Percentiles rank a stretch among this genome's conserved stretches.
phyloP scores from a whole-genome alignment of 495 filamentous ascomycete species.

The Talaromyces liani region DNA sequence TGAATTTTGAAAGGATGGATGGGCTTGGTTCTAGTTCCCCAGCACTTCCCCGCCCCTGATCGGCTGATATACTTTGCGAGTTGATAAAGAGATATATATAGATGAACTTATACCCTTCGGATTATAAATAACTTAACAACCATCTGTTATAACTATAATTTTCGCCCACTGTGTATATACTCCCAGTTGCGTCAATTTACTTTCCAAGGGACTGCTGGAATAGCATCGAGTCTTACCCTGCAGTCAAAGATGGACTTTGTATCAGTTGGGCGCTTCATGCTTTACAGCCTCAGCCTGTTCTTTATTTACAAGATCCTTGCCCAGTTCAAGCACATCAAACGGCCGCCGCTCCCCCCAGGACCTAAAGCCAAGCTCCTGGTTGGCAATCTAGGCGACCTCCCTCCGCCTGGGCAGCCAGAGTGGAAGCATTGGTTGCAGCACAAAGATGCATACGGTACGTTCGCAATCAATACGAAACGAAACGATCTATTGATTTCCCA shows the following conservation, averaged over 20 bases:
- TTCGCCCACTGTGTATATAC: not conserved
- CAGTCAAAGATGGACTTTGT: not conserved
- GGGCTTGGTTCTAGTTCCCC: not conserved
- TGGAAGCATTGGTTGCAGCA: slow-evolving; percentile 43
- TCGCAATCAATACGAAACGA: not conserved
- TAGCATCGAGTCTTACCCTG: not conserved
- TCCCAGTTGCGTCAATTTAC: not conserved
- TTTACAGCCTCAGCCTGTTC: slow-evolving; percentile 4
- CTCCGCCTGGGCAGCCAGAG: slow-evolving; percentile 28
- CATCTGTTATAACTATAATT: not conserved
- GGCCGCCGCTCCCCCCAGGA: slow-evolving; percentile 36
- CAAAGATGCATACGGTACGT: slow-evolving; percentile 38
- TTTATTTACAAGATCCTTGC: slow-evolving; percentile 3
- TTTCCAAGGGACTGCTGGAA: not conserved
- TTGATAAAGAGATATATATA: not conserved
- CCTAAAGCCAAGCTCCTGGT: slow-evolving; percentile 35
- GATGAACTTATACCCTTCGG: not conserved
- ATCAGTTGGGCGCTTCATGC: not conserved
- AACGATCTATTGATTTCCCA: not conserved
- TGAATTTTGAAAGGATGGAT: not conserved
- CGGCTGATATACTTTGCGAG: not conserved
- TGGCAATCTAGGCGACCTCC: slow-evolving; percentile 41
- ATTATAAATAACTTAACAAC: not conserved
- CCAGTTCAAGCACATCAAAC: slow-evolving; percentile 2
- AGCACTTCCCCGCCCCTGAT: not conserved